phyloP scores from a whole-genome alignment of 2,329 filamentous ascomycete genomes.

The Talaromyces sp. region DNA sequence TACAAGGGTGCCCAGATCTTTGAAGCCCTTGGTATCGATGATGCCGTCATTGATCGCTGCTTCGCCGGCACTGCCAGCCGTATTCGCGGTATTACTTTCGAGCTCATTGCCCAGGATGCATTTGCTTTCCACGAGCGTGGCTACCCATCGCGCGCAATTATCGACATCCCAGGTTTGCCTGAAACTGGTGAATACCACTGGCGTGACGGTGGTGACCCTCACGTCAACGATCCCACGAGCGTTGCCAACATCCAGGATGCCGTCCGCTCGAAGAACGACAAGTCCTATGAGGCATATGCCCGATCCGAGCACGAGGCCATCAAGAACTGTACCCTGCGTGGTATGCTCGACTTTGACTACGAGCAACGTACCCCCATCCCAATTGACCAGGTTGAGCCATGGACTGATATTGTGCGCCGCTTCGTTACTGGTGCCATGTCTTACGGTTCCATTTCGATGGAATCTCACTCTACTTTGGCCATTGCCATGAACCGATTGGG shows the following conservation, averaged over 20 bases:
- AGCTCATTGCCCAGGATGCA: conserved; percentile 87
- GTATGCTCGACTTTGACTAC: conserved; percentile 93
- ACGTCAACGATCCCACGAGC: conserved; percentile 89
- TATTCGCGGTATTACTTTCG: conserved; percentile 90
- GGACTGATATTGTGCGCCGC: conserved; percentile 94
- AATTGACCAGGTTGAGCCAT: conserved; percentile 95
- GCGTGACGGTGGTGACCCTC: conserved; percentile 91
- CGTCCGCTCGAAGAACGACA: conserved; percentile 94
- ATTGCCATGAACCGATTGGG: conserved; percentile 96
- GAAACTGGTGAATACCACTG: conserved; percentile 98
- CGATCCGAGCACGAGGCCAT: conserved; percentile 91
- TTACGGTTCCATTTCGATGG: conserved; percentile 97
- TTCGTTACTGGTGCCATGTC: conserved; percentile 99
- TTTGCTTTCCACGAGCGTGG: conserved; percentile 94
- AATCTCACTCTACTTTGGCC: conserved; percentile 91
- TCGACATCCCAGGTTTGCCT: conserved; percentile 70
- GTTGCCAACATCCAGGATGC: conserved; percentile 98
- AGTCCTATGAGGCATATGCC: conserved; percentile 96
- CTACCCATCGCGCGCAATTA: conserved; percentile 74
- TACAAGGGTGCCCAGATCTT: conserved; percentile 99
- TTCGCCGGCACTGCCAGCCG: conserved; percentile 92
- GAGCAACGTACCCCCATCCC: conserved; percentile 79
- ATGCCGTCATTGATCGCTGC: conserved; percentile 86
- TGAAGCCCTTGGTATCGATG: conserved; percentile 89
- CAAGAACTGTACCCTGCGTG: conserved; percentile 91